Evolutionary conservation across 345 rosid species (phyloP).

Genomic region (Excoecaria agallocha): DNA sequence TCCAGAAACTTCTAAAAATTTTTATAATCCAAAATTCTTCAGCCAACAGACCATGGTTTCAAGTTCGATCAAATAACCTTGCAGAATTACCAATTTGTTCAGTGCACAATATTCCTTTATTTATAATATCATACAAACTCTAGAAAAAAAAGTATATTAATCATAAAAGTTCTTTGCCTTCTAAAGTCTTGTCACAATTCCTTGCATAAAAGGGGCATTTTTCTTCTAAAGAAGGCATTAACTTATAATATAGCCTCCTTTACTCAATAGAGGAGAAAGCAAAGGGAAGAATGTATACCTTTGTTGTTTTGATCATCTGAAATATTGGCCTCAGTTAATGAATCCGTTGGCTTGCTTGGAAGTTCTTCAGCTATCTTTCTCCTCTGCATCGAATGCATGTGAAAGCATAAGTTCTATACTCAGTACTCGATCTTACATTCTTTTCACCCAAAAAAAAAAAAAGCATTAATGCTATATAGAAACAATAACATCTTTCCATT

Average conservation of each 20-base stretch:
- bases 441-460: no score
- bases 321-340: conserved; percentile 31
- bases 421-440: no score
- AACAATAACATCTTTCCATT: background rate
- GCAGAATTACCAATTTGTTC: background rate
- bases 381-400: conserved; percentile 36
- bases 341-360: conserved; percentile 47
- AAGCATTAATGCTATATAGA: no score
- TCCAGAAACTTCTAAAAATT: no score
- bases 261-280: background rate
- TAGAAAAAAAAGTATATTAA: background rate
- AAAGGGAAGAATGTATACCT: conserved; percentile 31
- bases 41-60: background rate
- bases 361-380: conserved; percentile 48
- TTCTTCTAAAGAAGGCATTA: background rate
- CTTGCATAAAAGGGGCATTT: no score
- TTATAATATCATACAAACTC: no score
- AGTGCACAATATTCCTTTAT: background rate
- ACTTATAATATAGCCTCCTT: background rate
- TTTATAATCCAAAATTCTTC: no score
- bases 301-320: conserved; percentile 18
- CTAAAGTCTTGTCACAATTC: no score
- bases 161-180: no score
- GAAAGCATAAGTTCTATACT: background rate
- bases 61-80: background rate